Percentiles rank a stretch among this genome's conserved stretches.
phyloP scores from a whole-genome alignment of 23 red algal species.

The Gracilaria caudata region DNA sequence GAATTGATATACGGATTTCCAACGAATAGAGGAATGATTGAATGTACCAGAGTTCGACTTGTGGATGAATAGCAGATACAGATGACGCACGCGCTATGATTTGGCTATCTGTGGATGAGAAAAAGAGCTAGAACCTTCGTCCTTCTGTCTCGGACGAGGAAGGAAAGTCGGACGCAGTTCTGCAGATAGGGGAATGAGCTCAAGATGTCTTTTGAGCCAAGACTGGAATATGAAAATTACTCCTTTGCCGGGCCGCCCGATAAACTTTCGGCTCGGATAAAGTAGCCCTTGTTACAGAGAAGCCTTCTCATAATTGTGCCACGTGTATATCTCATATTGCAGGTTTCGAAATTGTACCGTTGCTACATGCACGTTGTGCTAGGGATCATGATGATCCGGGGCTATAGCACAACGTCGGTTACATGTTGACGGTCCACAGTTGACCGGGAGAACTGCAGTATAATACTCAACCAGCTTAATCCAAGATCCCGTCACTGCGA shows the following conservation, averaged over 20 bases:
- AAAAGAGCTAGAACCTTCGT: background rate
- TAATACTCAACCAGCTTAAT: no score
- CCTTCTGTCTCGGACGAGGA: no score
- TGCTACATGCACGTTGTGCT: background rate
- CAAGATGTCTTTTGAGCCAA: no score
- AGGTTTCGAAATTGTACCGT: background rate
- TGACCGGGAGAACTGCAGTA: no score
- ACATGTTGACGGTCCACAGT: no score
- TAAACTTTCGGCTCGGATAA: no score
- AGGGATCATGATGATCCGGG: background rate
- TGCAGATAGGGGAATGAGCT: no score
- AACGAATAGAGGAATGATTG: background rate
- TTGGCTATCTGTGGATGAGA: background rate
- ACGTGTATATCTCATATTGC: background rate
- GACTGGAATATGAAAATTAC: no score
- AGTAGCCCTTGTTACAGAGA: background rate
- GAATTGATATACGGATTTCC: background rate
- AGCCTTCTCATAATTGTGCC: background rate
- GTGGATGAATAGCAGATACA: background rate
- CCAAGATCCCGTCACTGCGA: no score
- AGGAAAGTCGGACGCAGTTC: no score
- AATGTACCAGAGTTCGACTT: background rate
- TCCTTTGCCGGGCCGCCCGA: no score
- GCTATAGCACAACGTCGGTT: no score
- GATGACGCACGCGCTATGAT: background rate